phyloP scores from a whole-genome alignment of 768 basidiomycete genomes.

The Pholiota microspora region DNA sequence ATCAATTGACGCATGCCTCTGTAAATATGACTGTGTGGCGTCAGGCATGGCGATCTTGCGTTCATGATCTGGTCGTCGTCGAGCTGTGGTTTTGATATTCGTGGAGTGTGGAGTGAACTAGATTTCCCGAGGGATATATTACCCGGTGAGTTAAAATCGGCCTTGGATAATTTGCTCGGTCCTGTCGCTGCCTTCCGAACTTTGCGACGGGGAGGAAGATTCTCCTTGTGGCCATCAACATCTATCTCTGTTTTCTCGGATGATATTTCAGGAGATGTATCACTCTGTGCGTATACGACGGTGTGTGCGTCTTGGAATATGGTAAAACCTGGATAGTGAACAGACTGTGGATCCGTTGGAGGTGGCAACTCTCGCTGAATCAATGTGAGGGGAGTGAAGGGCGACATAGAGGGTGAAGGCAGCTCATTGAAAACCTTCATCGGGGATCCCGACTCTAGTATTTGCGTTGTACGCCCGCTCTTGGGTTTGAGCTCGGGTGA shows the following conservation, averaged over 20 bases:
- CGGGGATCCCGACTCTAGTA: neutral
- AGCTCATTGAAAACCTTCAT: slow-evolving; percentile 5
- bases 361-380: slow-evolving; percentile 39
- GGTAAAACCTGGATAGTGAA: slow-evolving; percentile 68
- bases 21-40: neutral
- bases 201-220: slow-evolving; percentile 47
- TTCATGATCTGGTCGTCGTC: neutral
- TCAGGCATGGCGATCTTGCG: neutral
- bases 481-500: slow-evolving; percentile 26
- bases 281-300: slow-evolving; percentile 16
- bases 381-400: slow-evolving; percentile 19
- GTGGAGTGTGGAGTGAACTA: neutral
- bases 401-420: slow-evolving; percentile 15
- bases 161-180: slow-evolving; percentile 9
- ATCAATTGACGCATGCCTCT: slow-evolving; percentile 18
- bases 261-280: neutral
- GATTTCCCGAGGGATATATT: slow-evolving; percentile 5
- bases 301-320: slow-evolving; percentile 50
- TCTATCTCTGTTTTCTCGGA: slow-evolving; percentile 9
- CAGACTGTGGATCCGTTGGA: slow-evolving; percentile 47
- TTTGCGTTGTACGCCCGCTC: slow-evolving; percentile 2
- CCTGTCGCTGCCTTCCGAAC: slow-evolving; percentile 36
- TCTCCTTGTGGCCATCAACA: slow-evolving; percentile 53
- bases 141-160: neutral
- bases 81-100: neutral